A percentile compares a stretch with the other conserved stretches of the same genome.
These are phyloP conservation scores for Coemansia erecta DNA, from an alignment of 192 early-diverging fungal species.

Conservation along the genomic window DNA sequence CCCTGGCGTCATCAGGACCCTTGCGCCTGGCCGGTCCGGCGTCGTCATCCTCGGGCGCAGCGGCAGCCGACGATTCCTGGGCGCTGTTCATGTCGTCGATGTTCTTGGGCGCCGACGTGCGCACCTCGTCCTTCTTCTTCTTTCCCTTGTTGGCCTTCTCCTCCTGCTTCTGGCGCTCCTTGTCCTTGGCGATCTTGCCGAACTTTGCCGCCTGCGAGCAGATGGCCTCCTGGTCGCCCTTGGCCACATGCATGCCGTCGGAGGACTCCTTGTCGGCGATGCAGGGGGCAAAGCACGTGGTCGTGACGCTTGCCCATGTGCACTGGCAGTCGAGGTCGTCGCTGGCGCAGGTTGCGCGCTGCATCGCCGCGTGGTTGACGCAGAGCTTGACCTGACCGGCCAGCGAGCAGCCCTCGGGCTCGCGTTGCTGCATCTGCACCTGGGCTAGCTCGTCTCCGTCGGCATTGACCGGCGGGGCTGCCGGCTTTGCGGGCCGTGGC, in stretches of 20 bases:
- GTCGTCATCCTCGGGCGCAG: neutral
- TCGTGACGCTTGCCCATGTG: constrained; percentile 35
- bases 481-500: neutral
- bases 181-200: constrained; percentile 47
- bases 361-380: constrained; percentile 48
- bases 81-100: constrained; percentile 41
- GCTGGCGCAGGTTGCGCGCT: constrained; percentile 33
- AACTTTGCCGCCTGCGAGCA: constrained; percentile 51
- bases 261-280: constrained; percentile 31
- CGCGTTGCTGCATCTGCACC: neutral
- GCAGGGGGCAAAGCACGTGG: constrained; percentile 47
- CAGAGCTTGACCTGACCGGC: constrained; percentile 46
- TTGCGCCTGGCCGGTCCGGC: neutral
- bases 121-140: constrained; percentile 15
- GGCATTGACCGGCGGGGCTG: neutral
- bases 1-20: neutral
- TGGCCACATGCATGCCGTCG: constrained; percentile 43
- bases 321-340: constrained; percentile 54
- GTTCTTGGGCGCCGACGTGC: constrained; percentile 15
- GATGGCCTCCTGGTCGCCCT: constrained; percentile 30
- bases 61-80: constrained; percentile 6
- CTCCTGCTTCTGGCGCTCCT: constrained; percentile 31
- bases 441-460: constrained; percentile 9
- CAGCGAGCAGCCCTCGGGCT: constrained; percentile 24
- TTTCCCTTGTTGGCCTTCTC: constrained; percentile 33